These are phyloP conservation scores for Tolypocladium inflatum DNA, from an alignment of 2,329 filamentous ascomycete genomes.

Conservation along the genomic window DNA sequence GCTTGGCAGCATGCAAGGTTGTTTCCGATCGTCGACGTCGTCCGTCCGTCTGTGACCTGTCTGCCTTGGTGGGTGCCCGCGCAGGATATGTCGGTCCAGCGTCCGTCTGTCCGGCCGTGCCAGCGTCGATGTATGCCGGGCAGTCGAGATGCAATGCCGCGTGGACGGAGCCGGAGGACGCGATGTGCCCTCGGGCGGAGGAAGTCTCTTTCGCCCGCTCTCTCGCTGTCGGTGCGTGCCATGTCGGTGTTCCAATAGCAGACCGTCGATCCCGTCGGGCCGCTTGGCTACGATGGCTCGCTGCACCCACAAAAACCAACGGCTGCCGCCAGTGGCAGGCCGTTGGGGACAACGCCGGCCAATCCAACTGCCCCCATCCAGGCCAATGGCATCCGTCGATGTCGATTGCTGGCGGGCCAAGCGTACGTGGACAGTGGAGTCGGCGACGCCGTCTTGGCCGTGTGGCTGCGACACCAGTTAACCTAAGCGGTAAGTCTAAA, in stretches of 20 bases:
- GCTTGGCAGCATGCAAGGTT: neutral
- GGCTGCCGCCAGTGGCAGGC: neutral
- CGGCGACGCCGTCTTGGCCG: neutral
- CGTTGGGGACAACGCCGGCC: neutral
- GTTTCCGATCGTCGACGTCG: neutral
- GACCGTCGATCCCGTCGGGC: neutral
- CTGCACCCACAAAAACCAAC: neutral
- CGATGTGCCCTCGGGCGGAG: neutral
- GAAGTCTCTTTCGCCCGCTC: neutral
- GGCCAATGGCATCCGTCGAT: neutral
- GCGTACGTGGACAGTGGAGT: conserved; percentile 1
- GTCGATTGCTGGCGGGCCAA: neutral
- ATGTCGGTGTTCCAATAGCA: neutral
- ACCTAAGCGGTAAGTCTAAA: neutral
- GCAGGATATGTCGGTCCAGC: neutral
- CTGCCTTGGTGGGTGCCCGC: neutral
- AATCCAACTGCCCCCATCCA: neutral
- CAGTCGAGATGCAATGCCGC: neutral
- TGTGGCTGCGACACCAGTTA: neutral
- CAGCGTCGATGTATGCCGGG: neutral
- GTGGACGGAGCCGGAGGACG: neutral
- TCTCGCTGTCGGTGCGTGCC: neutral
- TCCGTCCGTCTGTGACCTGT: neutral
- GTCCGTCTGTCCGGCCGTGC: neutral
- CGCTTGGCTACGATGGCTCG: neutral